These are phyloP conservation scores for Halophytophthora polymorphica DNA, from an alignment of 352 stramenopile genomes.

Conservation along the genomic window DNA sequence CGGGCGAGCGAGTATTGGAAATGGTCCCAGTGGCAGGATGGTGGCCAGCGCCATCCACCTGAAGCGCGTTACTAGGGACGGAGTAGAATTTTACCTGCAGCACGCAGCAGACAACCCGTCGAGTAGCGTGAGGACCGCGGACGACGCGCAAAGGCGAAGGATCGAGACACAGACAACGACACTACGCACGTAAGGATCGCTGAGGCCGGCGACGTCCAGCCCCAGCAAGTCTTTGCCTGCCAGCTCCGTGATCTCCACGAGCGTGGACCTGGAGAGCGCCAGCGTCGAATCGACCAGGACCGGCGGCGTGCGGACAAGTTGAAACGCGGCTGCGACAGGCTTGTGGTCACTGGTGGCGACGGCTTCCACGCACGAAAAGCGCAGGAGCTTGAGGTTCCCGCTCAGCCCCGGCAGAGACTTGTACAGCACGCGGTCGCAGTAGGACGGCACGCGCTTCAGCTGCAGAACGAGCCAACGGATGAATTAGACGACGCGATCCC, in stretches of 20 bases:
- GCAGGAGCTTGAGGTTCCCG: constrained; percentile 47
- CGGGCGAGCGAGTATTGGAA: constrained; percentile 58
- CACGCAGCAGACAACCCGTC: background rate
- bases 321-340: constrained; percentile 61
- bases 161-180: background rate
- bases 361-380: constrained; percentile 55
- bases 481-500: background rate
- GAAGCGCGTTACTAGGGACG: constrained; percentile 43
- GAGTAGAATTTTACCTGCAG: constrained; percentile 74
- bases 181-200: constrained; percentile 67
- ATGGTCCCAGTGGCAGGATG: constrained; percentile 60
- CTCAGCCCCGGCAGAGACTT: constrained; percentile 68
- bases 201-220: constrained; percentile 76
- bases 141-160: background rate
- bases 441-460: constrained; percentile 76
- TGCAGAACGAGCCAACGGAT: constrained; percentile 11
- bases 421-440: constrained; percentile 82
- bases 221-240: constrained; percentile 52
- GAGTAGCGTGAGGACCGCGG: constrained; percentile 2
- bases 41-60: constrained; percentile 41
- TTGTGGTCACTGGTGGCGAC: constrained; percentile 87
- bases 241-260: constrained; percentile 63
- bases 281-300: constrained; percentile 21
- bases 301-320: constrained; percentile 31
- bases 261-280: constrained; percentile 27